Conservation (phyloP, 345 rosid genomes). For the Psidium friedrichsthalianum region DNA sequence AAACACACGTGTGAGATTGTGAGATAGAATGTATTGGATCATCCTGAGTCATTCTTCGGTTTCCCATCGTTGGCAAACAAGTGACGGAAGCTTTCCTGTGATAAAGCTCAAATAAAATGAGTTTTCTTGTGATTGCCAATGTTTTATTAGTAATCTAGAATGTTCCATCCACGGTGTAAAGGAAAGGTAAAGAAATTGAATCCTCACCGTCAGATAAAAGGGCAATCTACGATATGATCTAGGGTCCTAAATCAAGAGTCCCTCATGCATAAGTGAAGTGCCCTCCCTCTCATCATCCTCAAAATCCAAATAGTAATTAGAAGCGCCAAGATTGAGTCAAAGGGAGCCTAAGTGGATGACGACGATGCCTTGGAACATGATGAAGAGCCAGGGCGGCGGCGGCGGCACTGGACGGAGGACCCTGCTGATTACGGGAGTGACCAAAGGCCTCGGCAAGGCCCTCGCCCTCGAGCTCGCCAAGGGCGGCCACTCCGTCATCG, state of each 20-base stretch:
- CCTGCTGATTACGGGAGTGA: conserved; percentile 76
- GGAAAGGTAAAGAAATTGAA: background rate
- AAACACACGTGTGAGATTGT: background rate
- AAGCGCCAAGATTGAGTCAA: background rate
- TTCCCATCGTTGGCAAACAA: background rate
- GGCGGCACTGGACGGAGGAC: conserved; percentile 13
- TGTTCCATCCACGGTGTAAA: too few relatives aligned
- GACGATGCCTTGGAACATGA: conserved; percentile 5
- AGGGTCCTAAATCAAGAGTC: background rate
- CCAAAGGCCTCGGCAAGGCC: conserved; percentile 87
- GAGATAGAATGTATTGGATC: background rate
- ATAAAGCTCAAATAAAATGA: background rate
- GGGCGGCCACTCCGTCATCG: conserved; percentile 82
- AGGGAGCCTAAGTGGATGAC: background rate
- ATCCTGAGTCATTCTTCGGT: background rate
- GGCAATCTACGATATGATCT: accelerated
- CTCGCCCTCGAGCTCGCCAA: conserved; percentile 75
- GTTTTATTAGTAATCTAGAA: background rate
- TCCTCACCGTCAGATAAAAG: background rate
- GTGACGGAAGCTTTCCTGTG: background rate
- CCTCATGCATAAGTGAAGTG: background rate
- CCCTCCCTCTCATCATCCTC: background rate
- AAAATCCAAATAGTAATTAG: background rate
- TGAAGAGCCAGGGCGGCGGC: conserved; percentile 3
- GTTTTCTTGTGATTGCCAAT: background rate